Evolutionary conservation across 208 protist genomes (phyloP).

Genomic region (Leishmania guyanensis): DNA sequence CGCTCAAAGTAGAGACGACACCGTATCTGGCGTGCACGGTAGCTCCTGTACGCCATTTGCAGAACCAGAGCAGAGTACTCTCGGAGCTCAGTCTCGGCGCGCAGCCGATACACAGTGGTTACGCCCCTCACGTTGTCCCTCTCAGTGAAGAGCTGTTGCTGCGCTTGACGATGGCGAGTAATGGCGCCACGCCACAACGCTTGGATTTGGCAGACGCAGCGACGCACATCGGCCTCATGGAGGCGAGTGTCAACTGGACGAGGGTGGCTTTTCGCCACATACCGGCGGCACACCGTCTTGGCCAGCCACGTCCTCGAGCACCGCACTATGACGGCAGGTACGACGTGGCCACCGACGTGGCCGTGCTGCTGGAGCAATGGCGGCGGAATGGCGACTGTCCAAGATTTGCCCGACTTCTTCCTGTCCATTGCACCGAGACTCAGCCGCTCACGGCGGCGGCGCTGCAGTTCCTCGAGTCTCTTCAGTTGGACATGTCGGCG

Average conservation of each 20-base stretch:
- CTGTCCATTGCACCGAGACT: background rate
- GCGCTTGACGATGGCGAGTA: background rate
- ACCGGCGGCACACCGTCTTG: constrained; percentile 50
- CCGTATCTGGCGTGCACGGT: constrained; percentile 26
- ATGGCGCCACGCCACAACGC: constrained; percentile 38
- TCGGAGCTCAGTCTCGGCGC: constrained; percentile 31
- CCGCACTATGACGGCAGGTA: constrained; percentile 32
- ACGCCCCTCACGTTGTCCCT: too few relatives aligned
- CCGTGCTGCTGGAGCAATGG: constrained; percentile 16
- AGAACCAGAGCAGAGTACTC: constrained; percentile 74
- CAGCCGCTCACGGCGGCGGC: constrained; percentile 27
- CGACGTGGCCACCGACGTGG: constrained; percentile 10
- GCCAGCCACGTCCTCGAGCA: constrained; percentile 54
- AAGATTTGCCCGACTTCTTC: background rate
- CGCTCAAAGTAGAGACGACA: constrained; percentile 11
- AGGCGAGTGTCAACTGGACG: constrained; percentile 10
- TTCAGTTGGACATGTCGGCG: constrained; percentile 47
- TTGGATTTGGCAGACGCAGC: constrained; percentile 32
- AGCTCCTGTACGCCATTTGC: constrained; percentile 47
- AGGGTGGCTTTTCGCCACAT: constrained; percentile 24
- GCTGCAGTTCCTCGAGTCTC: constrained; percentile 51
- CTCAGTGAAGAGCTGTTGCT: background rate
- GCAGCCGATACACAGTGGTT: background rate
- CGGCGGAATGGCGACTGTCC: background rate
- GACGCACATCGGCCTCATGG: constrained; percentile 31